Evolutionary conservation across 495 filamentous ascomycete species (phyloP).

Genomic region (Penicillium tannophilum): DNA sequence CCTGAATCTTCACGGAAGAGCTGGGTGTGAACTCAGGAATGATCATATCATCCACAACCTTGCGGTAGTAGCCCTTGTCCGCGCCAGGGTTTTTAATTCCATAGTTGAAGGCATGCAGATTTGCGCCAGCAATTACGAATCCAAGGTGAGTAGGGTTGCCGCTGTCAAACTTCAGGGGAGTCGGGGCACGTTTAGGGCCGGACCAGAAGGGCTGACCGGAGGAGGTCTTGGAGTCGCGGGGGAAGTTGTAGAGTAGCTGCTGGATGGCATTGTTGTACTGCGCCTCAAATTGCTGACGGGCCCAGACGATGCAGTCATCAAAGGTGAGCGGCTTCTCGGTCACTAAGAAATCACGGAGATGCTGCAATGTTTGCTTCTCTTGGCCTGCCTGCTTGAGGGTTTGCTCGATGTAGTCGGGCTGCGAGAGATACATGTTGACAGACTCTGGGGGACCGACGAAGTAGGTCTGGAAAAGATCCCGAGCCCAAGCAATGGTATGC

Average conservation of each 20-base stretch:
- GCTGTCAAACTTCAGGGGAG: conserved; percentile 84
- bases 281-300: conserved; percentile 88
- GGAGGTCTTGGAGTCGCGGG: conserved; percentile 86
- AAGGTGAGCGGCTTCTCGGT: conserved; percentile 90
- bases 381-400: conserved; percentile 94
- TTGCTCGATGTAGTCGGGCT: conserved; percentile 86
- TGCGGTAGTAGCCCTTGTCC: conserved; percentile 66
- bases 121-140: conserved; percentile 85
- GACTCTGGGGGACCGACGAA: conserved; percentile 94
- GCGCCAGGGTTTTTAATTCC: conserved; percentile 77
- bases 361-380: conserved; percentile 93
- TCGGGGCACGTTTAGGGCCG: conserved; percentile 95
- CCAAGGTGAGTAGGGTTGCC: conserved; percentile 80
- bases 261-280: conserved; percentile 98
- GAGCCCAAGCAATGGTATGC: conserved; percentile 98
- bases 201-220: conserved; percentile 96
- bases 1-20: conserved; percentile 94
- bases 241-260: conserved; percentile 97
- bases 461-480: conserved; percentile 90
- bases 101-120: conserved; percentile 98
- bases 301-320: conserved; percentile 96
- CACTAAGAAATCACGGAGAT: conserved; percentile 86
- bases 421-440: conserved; percentile 90
- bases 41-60: conserved; percentile 89
- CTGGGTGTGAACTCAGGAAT: conserved; percentile 94